Conservation (phyloP, 2,329 filamentous ascomycete species). For the Fusarium paranaense region DNA sequence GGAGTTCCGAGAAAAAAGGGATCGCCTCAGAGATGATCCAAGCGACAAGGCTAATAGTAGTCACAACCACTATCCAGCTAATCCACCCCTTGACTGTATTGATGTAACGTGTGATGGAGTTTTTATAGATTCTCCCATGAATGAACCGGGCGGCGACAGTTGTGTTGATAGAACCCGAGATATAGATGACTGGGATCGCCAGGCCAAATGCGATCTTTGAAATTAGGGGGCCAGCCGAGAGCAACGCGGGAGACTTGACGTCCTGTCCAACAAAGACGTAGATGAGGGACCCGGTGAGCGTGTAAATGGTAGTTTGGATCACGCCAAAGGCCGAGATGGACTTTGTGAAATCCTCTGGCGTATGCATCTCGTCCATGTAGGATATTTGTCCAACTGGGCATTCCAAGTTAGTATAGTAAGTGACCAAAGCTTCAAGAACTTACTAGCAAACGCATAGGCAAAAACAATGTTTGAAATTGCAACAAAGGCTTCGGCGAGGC, state of each 20-base stretch:
- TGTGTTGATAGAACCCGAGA: slow-evolving; percentile 68
- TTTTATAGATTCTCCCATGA: slow-evolving; percentile 50
- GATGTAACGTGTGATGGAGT: slow-evolving; percentile 50
- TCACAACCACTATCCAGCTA: slow-evolving; percentile 68
- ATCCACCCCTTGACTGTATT: slow-evolving; percentile 54
- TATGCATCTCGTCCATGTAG: slow-evolving; percentile 16
- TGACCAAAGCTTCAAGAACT: background rate
- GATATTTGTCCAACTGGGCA: background rate
- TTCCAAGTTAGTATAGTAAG: background rate
- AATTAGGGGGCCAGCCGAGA: slow-evolving; percentile 66
- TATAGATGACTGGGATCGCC: slow-evolving; percentile 43
- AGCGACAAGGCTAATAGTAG: slow-evolving; percentile 67
- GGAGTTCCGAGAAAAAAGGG: slow-evolving; percentile 52
- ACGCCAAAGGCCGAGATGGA: slow-evolving; percentile 56
- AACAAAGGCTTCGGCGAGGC: background rate
- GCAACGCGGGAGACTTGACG: slow-evolving; percentile 72
- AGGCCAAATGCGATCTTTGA: slow-evolving; percentile 74
- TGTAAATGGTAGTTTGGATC: slow-evolving; percentile 61
- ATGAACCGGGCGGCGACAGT: slow-evolving; percentile 52
- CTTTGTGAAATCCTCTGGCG: slow-evolving; percentile 55
- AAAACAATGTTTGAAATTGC: slow-evolving; percentile 10
- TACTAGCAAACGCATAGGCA: slow-evolving; percentile 8
- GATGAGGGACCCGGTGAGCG: slow-evolving; percentile 70
- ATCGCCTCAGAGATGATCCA: slow-evolving; percentile 79
- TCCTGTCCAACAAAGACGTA: slow-evolving; percentile 72